These are phyloP conservation scores for Apophysomyces elegans DNA, from an alignment of 371 early-diverging fungal species.

Conservation along the genomic window DNA sequence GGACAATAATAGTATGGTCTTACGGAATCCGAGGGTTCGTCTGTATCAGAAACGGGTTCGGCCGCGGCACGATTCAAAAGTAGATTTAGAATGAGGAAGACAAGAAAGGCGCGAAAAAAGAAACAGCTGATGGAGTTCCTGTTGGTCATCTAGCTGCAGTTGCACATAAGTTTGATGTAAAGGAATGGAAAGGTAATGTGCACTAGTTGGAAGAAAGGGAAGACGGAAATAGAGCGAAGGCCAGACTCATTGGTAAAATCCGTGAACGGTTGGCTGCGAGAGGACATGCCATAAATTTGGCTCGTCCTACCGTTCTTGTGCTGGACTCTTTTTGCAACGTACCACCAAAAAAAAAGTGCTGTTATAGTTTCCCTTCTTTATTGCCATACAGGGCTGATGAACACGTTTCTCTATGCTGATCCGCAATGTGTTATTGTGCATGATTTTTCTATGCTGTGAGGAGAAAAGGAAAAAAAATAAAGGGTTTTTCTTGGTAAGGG, in stretches of 20 bases:
- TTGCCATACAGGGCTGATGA: conserved; percentile 22
- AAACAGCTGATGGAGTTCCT: conserved; percentile 22
- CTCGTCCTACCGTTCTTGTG: conserved; percentile 26
- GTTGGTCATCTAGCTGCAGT: conserved; percentile 25
- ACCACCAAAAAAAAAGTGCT: conserved; percentile 9
- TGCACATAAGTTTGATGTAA: conserved; percentile 18
- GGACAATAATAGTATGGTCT: neutral
- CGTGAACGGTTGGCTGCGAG: conserved; percentile 13
- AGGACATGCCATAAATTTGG: conserved; percentile 17
- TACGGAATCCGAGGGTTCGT: neutral
- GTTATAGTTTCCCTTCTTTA: conserved; percentile 10
- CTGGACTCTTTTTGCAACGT: conserved; percentile 16
- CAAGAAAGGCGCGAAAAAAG: conserved; percentile 21
- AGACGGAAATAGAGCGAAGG: conserved; percentile 18
- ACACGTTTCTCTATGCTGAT: conserved; percentile 18
- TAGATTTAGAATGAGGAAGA: conserved; percentile 21
- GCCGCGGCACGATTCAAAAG: conserved; percentile 18
- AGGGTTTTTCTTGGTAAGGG: too few species aligned
- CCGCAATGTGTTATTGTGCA: neutral
- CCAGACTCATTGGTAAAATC: conserved; percentile 13
- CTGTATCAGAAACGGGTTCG: conserved; percentile 7
- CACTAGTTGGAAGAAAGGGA: conserved; percentile 18
- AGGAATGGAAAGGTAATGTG: conserved; percentile 20
- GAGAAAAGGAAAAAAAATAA: too few species aligned
- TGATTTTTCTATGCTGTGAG: too few species aligned